Percentiles rank a stretch among this genome's conserved stretches.
phyloP scores from a whole-genome alignment of 2,329 filamentous ascomycete species.

The Phialocephala subalpina region DNA sequence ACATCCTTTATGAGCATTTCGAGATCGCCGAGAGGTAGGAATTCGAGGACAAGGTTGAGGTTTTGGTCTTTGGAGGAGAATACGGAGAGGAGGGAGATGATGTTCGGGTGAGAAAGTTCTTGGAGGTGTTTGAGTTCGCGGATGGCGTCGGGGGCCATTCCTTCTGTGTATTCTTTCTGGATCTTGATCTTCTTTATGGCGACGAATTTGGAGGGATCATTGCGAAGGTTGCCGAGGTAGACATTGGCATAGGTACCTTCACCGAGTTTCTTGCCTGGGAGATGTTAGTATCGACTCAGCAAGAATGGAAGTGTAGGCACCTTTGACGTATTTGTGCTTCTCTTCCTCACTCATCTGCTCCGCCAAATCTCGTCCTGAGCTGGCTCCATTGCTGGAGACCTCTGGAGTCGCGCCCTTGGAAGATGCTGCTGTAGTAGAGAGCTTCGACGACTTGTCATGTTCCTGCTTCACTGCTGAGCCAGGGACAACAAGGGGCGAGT shows the following conservation, averaged over 20 bases:
- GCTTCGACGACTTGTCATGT: conserved; percentile 29
- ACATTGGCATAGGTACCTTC: conserved; percentile 98
- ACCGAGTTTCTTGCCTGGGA: conserved; percentile 83
- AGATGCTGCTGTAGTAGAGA: conserved; percentile 27
- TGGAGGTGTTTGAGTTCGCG: conserved; percentile 96
- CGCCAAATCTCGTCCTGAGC: conserved; percentile 61
- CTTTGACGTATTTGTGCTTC: conserved; percentile 90
- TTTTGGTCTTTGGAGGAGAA: conserved; percentile 98
- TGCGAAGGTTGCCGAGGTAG: conserved; percentile 83
- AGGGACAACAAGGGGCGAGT: conserved; percentile 36
- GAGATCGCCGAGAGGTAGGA: conserved; percentile 90
- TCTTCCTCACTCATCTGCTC: conserved; percentile 84
- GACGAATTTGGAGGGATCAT: conserved; percentile 76
- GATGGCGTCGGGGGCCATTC: conserved; percentile 92
- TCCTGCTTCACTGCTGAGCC: conserved; percentile 28
- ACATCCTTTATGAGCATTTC: conserved; percentile 93
- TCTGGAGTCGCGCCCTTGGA: conserved; percentile 33
- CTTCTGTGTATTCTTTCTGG: conserved; percentile 86
- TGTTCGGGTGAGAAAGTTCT: conserved; percentile 93
- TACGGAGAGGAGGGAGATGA: conserved; percentile 90
- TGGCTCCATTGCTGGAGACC: conserved; percentile 24
- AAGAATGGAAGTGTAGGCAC: conserved; percentile 48
- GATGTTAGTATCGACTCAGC: background rate
- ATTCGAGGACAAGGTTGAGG: conserved; percentile 94
- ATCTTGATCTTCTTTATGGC: conserved; percentile 95